Evolutionary conservation across 2,329 filamentous ascomycete species (phyloP), one percentile per base, ranked within the genome.

Genomic region (Pseudonectria foliicola): DNA sequence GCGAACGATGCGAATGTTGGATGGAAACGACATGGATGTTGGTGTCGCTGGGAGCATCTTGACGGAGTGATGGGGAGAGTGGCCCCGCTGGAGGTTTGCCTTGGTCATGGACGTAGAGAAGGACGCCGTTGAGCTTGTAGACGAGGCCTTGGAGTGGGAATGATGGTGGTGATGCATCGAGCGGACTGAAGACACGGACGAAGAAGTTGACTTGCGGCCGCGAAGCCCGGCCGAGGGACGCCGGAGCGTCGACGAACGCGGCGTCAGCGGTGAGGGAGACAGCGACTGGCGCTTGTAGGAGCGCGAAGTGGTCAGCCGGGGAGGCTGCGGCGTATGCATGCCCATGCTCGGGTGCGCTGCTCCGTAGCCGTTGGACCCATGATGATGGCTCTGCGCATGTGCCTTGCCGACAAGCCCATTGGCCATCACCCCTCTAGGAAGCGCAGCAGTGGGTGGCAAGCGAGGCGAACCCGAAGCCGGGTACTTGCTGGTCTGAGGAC

Each of bases 11-110:
- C 90, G 81, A 40, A 95, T 85, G 46, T 89, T 93, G 33, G 80
- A 85, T 0, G 90, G 89, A 51, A 96, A 94, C 1, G 76, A 67
- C 12, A 71, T 68, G 3, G 74, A 65, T 1, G 83, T 89, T 0
- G 90, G 90, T 0, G 89, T 95, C 0, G 86, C 85, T 1, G 92
- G 90, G 3, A 96, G 76, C n/a, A 96, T 84, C 63, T 96, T 96
- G 50, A 96, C 83, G 0, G 86, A 94, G 47, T 86, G 77, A 56
- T 95, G 88, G 1, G 92, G 90, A 3, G 82, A 89, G 15, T 85
- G 78, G 11, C 75, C 74, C 25, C 74, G 64, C 28, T 73, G 73
- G 32, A 77, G 65, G 2, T 76, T 78, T 12, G 76, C 82, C 52
- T 80, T 82, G 25, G 82, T 82, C 30, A 77, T 76, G 0, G 82